Evolutionary conservation across 257 asterid genomes (phyloP).

Genomic region (Echites panduratus): DNA sequence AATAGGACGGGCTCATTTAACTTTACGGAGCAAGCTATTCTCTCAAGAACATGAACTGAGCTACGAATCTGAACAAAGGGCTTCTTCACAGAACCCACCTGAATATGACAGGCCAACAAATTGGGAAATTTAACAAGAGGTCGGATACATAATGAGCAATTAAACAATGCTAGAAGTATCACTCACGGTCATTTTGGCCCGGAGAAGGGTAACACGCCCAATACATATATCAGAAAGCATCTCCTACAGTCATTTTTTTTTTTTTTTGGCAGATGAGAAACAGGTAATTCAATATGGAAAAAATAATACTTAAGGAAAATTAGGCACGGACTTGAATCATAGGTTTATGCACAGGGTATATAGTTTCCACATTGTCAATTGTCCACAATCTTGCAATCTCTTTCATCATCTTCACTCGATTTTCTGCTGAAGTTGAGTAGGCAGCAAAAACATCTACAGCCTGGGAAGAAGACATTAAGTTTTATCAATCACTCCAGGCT

Average conservation of each 20-base stretch:
- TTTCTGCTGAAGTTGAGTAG: slow-evolving; percentile 54
- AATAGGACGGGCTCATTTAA: slow-evolving; percentile 85
- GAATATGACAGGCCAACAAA: slow-evolving; percentile 13
- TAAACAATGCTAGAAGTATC: slow-evolving; percentile 5
- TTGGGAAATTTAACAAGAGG: not conserved
- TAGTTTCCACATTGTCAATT: slow-evolving; percentile 41
- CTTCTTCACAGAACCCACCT: slow-evolving; percentile 50
- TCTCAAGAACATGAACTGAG: slow-evolving; percentile 80
- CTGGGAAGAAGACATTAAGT: slow-evolving; percentile 35
- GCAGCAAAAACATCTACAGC: slow-evolving; percentile 89
- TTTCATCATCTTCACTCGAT: slow-evolving; percentile 63
- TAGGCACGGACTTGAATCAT: slow-evolving; percentile 51
- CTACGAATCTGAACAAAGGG: slow-evolving; percentile 71
- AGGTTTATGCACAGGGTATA: slow-evolving; percentile 73
- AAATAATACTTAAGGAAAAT: slow-evolving; percentile 6
- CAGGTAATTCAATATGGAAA: slow-evolving; percentile 6
- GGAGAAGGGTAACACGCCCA: slow-evolving; percentile 56
- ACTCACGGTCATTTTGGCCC: slow-evolving; percentile 44
- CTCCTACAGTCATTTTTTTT: slow-evolving; percentile 36
- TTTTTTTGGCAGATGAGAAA: slow-evolving; percentile 13
- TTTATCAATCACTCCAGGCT: slow-evolving; percentile 7
- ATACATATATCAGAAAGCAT: slow-evolving; percentile 39
- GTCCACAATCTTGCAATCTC: slow-evolving; percentile 67
- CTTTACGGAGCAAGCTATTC: slow-evolving; percentile 77
- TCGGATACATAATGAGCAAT: slow-evolving; percentile 3